A percentile compares a stretch with the other conserved stretches of the same genome.
phyloP scores from a whole-genome alignment of 2,329 filamentous ascomycete genomes.

The Daldinia sp. region DNA sequence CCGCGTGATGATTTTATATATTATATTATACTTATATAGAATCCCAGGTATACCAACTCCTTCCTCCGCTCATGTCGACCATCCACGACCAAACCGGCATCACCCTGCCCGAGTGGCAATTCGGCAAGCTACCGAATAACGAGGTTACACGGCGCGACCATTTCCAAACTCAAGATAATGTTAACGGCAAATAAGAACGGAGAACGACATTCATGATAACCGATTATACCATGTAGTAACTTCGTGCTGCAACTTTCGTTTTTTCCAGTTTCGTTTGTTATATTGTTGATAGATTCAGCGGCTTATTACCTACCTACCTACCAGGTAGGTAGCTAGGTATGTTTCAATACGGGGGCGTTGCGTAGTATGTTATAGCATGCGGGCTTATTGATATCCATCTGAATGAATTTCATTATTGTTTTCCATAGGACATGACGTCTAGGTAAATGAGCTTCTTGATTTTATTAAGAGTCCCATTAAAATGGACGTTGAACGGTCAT shows the following conservation, averaged over 20 bases:
- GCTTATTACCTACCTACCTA: neutral
- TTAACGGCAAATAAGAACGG: constrained; percentile 32
- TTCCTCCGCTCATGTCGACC: constrained; percentile 84
- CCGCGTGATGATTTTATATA: neutral
- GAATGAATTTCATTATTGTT: neutral
- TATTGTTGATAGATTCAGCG: neutral
- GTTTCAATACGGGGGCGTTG: neutral
- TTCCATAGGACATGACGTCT: neutral
- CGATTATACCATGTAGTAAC: neutral
- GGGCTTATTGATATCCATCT: constrained; percentile 1
- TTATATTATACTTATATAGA: constrained; percentile 10
- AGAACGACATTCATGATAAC: neutral
- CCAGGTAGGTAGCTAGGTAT: neutral
- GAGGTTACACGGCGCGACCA: constrained; percentile 40
- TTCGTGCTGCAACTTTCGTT: neutral
- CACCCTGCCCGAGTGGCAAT: constrained; percentile 81
- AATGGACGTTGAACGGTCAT: neutral
- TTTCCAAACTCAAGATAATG: neutral
- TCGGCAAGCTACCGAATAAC: constrained; percentile 60
- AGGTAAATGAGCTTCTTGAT: neutral
- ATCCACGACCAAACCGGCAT: constrained; percentile 93
- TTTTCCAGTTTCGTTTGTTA: constrained; percentile 1
- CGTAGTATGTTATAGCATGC: neutral
- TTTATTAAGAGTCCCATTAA: neutral
- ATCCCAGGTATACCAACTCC: constrained; percentile 75